These are phyloP conservation scores for Plectosphaerella sp. DNA, from an alignment of 2,329 filamentous ascomycete species.

Conservation along the genomic window DNA sequence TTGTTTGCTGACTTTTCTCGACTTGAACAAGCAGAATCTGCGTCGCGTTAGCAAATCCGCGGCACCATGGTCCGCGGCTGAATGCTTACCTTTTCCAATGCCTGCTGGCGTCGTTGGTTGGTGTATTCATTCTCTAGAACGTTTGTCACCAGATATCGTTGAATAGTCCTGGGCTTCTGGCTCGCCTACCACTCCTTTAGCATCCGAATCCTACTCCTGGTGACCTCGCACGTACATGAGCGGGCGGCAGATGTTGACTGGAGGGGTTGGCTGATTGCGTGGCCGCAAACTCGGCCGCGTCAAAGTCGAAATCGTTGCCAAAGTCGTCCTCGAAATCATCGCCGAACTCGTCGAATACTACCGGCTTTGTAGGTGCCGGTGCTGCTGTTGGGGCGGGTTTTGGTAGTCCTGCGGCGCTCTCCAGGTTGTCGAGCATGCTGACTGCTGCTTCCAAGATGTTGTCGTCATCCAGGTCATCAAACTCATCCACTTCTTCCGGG, in stretches of 20 bases:
- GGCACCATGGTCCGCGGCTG: neutral
- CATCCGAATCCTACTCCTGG: slow-evolving; percentile 26
- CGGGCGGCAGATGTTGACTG: slow-evolving; percentile 17
- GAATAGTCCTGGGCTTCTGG: slow-evolving; percentile 68
- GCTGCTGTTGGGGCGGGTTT: slow-evolving; percentile 2
- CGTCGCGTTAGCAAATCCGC: neutral
- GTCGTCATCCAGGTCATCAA: slow-evolving; percentile 63
- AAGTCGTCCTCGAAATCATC: slow-evolving; percentile 67
- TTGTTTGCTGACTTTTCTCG: slow-evolving; percentile 63
- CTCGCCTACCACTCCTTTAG: slow-evolving; percentile 66
- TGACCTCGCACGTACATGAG: slow-evolving; percentile 27
- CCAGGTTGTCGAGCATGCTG: slow-evolving; percentile 25
- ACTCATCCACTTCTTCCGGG: slow-evolving; percentile 40
- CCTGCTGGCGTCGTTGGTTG: slow-evolving; percentile 54
- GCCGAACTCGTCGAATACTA: slow-evolving; percentile 24
- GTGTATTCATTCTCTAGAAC: slow-evolving; percentile 66
- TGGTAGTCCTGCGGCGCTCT: slow-evolving; percentile 11
- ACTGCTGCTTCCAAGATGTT: slow-evolving; percentile 43
- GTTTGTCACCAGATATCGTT: slow-evolving; percentile 78
- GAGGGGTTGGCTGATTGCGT: slow-evolving; percentile 55
- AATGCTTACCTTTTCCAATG: slow-evolving; percentile 65
- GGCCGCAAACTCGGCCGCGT: slow-evolving; percentile 68
- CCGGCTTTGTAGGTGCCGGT: slow-evolving; percentile 5
- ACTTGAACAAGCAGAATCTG: slow-evolving; percentile 79
- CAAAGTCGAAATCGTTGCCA: slow-evolving; percentile 74